These are phyloP conservation scores for Coprinopsis marcescibilis DNA, from an alignment of 768 basidiomycete genomes.

Conservation along the genomic window DNA sequence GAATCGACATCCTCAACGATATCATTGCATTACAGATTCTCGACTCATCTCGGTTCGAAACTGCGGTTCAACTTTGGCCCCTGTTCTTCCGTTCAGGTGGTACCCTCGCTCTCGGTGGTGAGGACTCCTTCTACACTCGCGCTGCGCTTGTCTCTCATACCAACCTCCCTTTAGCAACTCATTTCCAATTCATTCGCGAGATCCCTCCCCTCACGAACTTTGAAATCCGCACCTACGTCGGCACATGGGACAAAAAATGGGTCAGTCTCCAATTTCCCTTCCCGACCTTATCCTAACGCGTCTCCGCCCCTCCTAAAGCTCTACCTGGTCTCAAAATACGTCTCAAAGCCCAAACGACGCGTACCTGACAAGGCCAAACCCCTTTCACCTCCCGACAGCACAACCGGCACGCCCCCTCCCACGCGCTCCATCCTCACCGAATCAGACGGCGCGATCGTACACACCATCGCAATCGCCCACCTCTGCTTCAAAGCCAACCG, in stretches of 20 bases:
- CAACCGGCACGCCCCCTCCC: not conserved
- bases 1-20: not conserved
- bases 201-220: slow-evolving; percentile 58
- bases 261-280: slow-evolving; percentile 29
- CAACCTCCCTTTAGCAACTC: slow-evolving; percentile 39
- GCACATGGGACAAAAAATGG: slow-evolving; percentile 77
- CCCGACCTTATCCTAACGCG: not conserved
- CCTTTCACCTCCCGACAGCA: not conserved
- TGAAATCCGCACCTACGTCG: slow-evolving; percentile 53
- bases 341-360: slow-evolving; percentile 19
- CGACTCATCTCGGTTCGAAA: slow-evolving; percentile 44
- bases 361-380: not conserved
- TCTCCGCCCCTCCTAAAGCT: slow-evolving; percentile 31
- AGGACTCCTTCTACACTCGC: too few relatives aligned
- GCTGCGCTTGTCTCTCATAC: slow-evolving; percentile 29
- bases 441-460: slow-evolving; percentile 50
- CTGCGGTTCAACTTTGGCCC: slow-evolving; percentile 47
- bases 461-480: slow-evolving; percentile 60
- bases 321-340: slow-evolving; percentile 60
- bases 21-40: too few relatives aligned
- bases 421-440: slow-evolving; percentile 24
- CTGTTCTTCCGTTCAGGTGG: slow-evolving; percentile 54
- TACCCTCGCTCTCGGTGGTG: slow-evolving; percentile 53
- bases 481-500: slow-evolving; percentile 66
- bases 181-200: slow-evolving; percentile 66